Base-by-base conservation (phyloP, 2,329 filamentous ascomycete species). In the Pseudonectria buxi region DNA sequence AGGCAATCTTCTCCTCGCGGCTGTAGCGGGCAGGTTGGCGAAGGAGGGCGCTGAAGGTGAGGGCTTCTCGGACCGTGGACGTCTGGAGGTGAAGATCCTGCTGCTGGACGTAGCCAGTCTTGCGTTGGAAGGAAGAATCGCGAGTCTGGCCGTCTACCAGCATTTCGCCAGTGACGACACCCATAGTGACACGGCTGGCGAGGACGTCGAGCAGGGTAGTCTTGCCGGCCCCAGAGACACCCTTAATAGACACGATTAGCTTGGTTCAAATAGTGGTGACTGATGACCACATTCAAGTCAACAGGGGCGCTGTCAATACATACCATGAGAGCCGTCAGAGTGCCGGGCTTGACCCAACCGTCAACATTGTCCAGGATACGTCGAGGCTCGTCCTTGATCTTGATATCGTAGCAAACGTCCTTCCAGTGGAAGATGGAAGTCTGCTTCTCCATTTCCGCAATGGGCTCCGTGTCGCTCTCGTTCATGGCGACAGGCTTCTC, bases 291-390 rank as follows among this genome's bases (percentile, higher is more conserved):
- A n/a, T n/a, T n/a, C n/a, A n/a, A n/a, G n/a, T n/a, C n/a, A n/a
- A n/a, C n/a, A n/a, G n/a, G n/a, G n/a, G n/a, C n/a, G n/a, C n/a
- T n/a, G n/a, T n/a, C n/a, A n/a, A n/a, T 27, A 22, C 18, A 22
- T 27, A 27, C 26, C 81, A 85, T 86, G 0, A 85, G 67, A 10
- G 80, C 82, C 6, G 81, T 86, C 11, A 84, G 61, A 12, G 81
- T 85, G 33, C 82, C 82, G 1, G 82, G 82, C 57, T 85, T 83
- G 34, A 86, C 80, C 79, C 80, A 86, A 10, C 83, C 82, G 49
- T 84, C 78, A 3, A 86, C 79, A 33, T 83, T 65, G 41, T 86
- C 76, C 15, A 86, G 63, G 50, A 89, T 79, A 9, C 79, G 72
- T 24, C 82, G 69, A 1, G 66, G 60, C 44, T 83, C 74, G 49